Conservation (phyloP, 2,329 filamentous ascomycete species). For the Curvularia verruculosa region DNA sequence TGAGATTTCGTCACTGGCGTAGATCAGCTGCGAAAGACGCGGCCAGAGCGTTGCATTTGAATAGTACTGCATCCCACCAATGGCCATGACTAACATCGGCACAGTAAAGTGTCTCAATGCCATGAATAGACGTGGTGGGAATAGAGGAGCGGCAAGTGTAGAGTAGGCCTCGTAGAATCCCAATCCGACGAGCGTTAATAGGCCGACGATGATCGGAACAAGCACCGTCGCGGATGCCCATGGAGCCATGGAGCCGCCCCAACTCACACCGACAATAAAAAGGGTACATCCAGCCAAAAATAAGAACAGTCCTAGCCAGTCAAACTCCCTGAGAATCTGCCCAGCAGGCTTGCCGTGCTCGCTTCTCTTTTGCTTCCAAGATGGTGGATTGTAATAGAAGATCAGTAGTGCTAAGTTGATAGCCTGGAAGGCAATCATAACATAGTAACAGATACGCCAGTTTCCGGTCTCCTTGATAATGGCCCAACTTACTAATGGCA, state of each 20-base stretch:
- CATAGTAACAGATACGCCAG: constrained; percentile 41
- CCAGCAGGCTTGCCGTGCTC: constrained; percentile 32
- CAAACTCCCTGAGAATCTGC: constrained; percentile 34
- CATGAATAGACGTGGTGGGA: constrained; percentile 40
- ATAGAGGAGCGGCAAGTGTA: constrained; percentile 32
- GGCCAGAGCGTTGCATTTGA: constrained; percentile 39
- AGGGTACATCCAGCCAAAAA: constrained; percentile 38
- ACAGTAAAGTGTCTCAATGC: constrained; percentile 37
- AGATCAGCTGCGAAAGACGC: constrained; percentile 36
- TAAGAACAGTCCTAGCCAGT: constrained; percentile 38
- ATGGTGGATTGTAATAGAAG: constrained; percentile 47
- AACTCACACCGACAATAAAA: constrained; percentile 41
- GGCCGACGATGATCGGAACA: constrained; percentile 33
- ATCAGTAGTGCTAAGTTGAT: constrained; percentile 31
- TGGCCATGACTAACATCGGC: constrained; percentile 41
- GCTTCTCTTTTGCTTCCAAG: constrained; percentile 45
- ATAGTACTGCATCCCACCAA: constrained; percentile 42
- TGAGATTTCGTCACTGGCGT: constrained; percentile 36
- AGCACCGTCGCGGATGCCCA: constrained; percentile 35
- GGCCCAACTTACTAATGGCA: constrained; percentile 40
- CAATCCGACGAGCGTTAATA: constrained; percentile 31
- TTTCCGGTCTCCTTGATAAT: constrained; percentile 39
- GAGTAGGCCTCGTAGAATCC: constrained; percentile 39
- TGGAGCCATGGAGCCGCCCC: constrained; percentile 34
- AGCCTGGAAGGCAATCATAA: constrained; percentile 43